These are phyloP conservation scores for Talaromyces piceae DNA, from an alignment of 2,329 filamentous ascomycete species.

Conservation along the genomic window DNA sequence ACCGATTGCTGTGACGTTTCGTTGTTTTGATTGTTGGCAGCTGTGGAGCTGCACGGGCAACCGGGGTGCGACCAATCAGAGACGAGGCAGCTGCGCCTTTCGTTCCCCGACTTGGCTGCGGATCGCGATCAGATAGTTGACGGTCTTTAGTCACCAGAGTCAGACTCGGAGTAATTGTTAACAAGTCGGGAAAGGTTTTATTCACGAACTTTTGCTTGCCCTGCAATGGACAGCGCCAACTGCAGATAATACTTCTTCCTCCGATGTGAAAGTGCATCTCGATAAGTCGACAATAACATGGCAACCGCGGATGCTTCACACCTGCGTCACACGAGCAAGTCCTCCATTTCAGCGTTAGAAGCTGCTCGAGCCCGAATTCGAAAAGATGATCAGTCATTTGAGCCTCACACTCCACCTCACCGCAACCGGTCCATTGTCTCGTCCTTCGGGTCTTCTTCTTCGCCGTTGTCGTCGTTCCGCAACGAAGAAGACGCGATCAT, in stretches of 20 bases:
- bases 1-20: not conserved
- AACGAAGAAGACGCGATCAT: conserved; percentile 79
- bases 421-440: conserved; percentile 42
- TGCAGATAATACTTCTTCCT: not conserved
- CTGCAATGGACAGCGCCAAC: not conserved
- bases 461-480: conserved; percentile 50
- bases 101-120: not conserved
- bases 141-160: too few relatives aligned
- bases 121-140: not conserved
- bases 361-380: conserved; percentile 16
- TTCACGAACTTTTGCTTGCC: not conserved
- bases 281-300: not conserved
- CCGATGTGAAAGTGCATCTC: not conserved
- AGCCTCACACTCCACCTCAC: conserved; percentile 54
- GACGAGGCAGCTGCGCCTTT: not conserved
- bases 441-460: conserved; percentile 46
- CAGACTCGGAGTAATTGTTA: too few relatives aligned
- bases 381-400: conserved; percentile 18
- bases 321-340: conserved; percentile 11
- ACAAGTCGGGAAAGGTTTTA: too few relatives aligned
- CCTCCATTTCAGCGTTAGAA: conserved; percentile 13
- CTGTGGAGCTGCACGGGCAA: conserved; percentile 6
- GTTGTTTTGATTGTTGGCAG: conserved; percentile 9
- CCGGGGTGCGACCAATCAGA: conserved; percentile 9
- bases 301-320: conserved; percentile 9